Evolutionary conservation across 768 basidiomycete species (phyloP).

Genomic region (Rhizopogon vulgaris): DNA sequence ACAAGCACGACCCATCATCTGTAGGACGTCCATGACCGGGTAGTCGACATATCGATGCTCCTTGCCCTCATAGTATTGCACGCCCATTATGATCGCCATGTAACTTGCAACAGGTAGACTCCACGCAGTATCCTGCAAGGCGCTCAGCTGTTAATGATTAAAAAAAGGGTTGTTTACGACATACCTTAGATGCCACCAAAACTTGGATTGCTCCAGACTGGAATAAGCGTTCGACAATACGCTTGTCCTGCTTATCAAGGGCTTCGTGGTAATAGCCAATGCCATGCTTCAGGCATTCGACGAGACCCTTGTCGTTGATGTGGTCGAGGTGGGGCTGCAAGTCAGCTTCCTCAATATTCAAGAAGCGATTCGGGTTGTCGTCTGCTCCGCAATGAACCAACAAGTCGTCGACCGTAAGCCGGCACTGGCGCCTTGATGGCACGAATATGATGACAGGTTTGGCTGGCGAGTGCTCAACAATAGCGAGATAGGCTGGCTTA

Average conservation of each 20-base stretch:
- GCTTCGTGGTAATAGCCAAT: conserved; percentile 97
- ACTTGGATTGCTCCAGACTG: conserved; percentile 94
- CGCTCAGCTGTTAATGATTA: not conserved
- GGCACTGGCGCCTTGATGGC: conserved; percentile 88
- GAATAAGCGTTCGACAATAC: conserved; percentile 89
- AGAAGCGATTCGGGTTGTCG: conserved; percentile 76
- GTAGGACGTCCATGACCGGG: conserved; percentile 95
- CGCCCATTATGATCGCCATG: conserved; percentile 99
- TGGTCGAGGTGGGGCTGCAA: conserved; percentile 87
- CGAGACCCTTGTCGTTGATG: conserved; percentile 66
- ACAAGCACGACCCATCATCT: conserved; percentile 99
- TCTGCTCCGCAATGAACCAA: conserved; percentile 86
- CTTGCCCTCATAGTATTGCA: conserved; percentile 93
- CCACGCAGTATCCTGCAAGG: conserved; percentile 90
- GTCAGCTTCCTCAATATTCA: conserved; percentile 80
- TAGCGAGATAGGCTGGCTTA: conserved; percentile 92
- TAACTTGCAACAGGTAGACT: conserved; percentile 89
- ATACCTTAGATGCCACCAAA: conserved; percentile 86
- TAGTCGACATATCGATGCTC: conserved; percentile 98
- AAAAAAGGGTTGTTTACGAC: conserved; percentile 8
- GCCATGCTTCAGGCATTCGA: conserved; percentile 81
- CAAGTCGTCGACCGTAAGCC: conserved; percentile 89
- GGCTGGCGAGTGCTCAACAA: conserved; percentile 77
- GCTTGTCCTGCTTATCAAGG: conserved; percentile 84
- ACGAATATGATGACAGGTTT: conserved; percentile 93